Evolutionary conservation across 2,329 filamentous ascomycete species (phyloP).

Genomic region (Plenodomus lindquistii): DNA sequence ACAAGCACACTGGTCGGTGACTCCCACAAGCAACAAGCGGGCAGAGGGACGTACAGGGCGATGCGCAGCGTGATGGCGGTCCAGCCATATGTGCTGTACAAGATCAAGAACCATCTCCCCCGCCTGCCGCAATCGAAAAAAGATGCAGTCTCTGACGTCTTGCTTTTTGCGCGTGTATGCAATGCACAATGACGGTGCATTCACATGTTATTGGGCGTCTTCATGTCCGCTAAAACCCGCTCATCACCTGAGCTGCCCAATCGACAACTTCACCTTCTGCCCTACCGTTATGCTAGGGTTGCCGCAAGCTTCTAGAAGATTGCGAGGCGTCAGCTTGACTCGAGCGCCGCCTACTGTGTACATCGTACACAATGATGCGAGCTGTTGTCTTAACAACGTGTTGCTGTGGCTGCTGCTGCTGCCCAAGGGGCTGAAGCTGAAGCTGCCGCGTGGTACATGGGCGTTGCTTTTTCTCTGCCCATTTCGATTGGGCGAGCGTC

Average conservation of each 20-base stretch:
- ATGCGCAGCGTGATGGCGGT: slow-evolving; percentile 1
- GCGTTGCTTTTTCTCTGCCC: neutral
- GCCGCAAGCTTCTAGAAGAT: slow-evolving; percentile 20
- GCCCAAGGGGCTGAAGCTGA: neutral
- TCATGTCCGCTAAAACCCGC: neutral
- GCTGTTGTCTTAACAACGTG: neutral
- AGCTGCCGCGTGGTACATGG: neutral
- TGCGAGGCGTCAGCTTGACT: slow-evolving; percentile 3
- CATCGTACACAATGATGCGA: neutral
- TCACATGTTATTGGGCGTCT: slow-evolving; percentile 11
- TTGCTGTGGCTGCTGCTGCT: neutral
- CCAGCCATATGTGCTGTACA: neutral
- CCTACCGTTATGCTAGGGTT: slow-evolving; percentile 9
- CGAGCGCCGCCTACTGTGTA: neutral
- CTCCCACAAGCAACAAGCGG: slow-evolving; percentile 1
- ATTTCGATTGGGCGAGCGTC: neutral
- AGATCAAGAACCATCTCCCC: slow-evolving; percentile 1
- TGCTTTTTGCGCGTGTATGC: slow-evolving; percentile 22
- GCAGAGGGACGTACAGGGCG: slow-evolving; percentile 8
- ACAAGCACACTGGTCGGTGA: slow-evolving; percentile 5
- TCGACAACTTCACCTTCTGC: slow-evolving; percentile 8
- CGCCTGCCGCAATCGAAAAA: slow-evolving; percentile 3
- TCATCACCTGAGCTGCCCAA: slow-evolving; percentile 1
- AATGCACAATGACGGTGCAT: slow-evolving; percentile 38
- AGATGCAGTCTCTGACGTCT: slow-evolving; percentile 14